phyloP scores from a whole-genome alignment of 2,329 filamentous ascomycete species.

The Cryphonectria radicalis region DNA sequence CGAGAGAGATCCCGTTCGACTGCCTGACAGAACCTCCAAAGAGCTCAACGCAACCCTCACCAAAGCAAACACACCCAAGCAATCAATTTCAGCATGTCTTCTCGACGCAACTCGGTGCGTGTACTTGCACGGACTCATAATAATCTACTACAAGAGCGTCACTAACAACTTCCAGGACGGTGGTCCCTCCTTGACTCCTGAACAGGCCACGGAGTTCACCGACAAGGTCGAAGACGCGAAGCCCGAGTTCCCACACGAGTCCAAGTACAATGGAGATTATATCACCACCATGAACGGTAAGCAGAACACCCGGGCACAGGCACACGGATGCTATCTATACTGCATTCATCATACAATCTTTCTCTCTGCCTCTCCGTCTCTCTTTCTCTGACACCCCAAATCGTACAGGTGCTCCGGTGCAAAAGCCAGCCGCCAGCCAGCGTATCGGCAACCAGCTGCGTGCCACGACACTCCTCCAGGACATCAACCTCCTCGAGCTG shows the following conservation, averaged over 20 bases:
- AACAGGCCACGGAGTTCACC: not conserved
- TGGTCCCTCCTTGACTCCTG: not conserved
- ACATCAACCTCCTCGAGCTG: constrained; percentile 20
- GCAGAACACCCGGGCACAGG: not conserved
- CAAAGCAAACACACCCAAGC: not conserved
- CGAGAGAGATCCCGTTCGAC: not conserved
- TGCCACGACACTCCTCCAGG: constrained; percentile 13
- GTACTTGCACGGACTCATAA: too few species aligned
- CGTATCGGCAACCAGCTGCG: constrained; percentile 17
- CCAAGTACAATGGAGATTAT: constrained; percentile 1
- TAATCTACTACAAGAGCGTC: not conserved
- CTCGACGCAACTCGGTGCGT: not conserved
- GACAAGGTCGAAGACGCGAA: constrained; percentile 3
- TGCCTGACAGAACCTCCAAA: not conserved
- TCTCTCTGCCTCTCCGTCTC: not conserved
- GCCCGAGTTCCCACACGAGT: constrained; percentile 2
- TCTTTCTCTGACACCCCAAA: not conserved
- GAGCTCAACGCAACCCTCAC: not conserved
- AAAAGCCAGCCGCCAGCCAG: constrained; percentile 18
- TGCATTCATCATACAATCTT: not conserved
- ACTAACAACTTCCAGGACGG: not conserved
- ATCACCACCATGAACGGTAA: constrained; percentile 17
- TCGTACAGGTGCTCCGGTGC: constrained; percentile 11
- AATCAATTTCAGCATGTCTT: not conserved
- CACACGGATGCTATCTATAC: not conserved